Conservation (phyloP, 164 flowering plant genomes). For the Warburgia ugandensis region DNA sequence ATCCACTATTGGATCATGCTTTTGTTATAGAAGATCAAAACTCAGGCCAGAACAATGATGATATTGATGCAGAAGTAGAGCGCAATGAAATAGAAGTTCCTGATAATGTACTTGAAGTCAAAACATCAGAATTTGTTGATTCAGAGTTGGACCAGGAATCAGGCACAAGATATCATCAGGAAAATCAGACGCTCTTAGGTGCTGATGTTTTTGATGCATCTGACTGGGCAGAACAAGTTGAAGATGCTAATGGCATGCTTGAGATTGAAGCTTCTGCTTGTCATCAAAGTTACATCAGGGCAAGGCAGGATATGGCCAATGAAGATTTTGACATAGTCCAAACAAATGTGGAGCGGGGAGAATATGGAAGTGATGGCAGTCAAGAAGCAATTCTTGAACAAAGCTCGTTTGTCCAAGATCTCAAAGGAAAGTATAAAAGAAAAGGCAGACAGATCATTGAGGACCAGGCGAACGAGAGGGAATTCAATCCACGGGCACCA, state of each 20-base stretch:
- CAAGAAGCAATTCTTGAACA: slow-evolving; percentile 35
- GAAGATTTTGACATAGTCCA: slow-evolving; percentile 7
- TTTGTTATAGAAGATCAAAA: neutral
- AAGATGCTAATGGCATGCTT: slow-evolving; percentile 5
- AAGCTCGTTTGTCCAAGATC: slow-evolving; percentile 34
- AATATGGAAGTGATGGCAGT: slow-evolving; percentile 23
- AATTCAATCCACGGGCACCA: slow-evolving; percentile 53
- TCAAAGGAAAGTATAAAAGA: slow-evolving; percentile 7
- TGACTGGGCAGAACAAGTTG: no score
- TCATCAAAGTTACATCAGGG: slow-evolving; percentile 2
- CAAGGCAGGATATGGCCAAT: slow-evolving; percentile 1
- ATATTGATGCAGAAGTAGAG: neutral
- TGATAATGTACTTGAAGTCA: neutral
- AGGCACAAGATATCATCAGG: neutral
- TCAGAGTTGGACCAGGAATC: neutral
- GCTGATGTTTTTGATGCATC: slow-evolving; percentile 1
- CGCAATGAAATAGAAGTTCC: neutral
- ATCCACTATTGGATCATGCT: neutral
- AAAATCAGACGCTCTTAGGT: neutral
- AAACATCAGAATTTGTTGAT: neutral
- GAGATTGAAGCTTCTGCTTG: no score
- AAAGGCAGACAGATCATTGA: slow-evolving; percentile 31
- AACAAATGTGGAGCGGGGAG: slow-evolving; percentile 10
- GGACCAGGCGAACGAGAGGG: slow-evolving; percentile 38
- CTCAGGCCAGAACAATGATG: neutral